A percentile compares a stretch with the other conserved stretches of the same genome.
Evolutionary conservation across 208 protist species (phyloP).

Genomic region (Trypanosoma avium): DNA sequence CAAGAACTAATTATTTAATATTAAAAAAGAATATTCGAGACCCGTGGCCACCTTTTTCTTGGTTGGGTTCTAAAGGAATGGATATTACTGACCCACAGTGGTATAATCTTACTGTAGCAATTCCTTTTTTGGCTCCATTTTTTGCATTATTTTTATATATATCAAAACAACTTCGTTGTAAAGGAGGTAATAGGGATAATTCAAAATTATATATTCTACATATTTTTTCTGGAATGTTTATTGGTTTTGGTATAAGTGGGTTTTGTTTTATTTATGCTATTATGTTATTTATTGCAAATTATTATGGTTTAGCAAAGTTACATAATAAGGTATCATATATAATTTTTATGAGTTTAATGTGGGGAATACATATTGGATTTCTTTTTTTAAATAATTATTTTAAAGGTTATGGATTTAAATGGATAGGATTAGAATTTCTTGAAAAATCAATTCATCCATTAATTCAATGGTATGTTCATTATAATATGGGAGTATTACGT

Average conservation of each 20-base stretch:
- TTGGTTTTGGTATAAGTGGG: conserved; percentile 40
- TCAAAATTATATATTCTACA: conserved; percentile 38
- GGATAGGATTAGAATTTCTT: conserved; percentile 27
- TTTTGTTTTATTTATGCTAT: conserved; percentile 44
- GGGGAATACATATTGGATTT: conserved; percentile 35
- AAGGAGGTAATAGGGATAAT: background rate
- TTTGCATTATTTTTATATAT: conserved; percentile 42
- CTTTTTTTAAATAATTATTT: conserved; percentile 35
- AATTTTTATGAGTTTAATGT: conserved; percentile 54
- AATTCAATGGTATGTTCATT: conserved; percentile 64
- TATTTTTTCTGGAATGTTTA: conserved; percentile 30
- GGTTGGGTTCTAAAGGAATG: conserved; percentile 54
- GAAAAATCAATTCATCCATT: background rate
- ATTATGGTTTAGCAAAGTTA: conserved; percentile 35
- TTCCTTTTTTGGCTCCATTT: conserved; percentile 40
- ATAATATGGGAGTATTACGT: conserved; percentile 78
- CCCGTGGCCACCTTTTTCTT: conserved; percentile 47
- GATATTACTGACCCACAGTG: conserved; percentile 68
- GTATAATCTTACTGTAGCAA: conserved; percentile 50
- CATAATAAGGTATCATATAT: conserved; percentile 40
- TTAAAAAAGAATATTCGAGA: conserved; percentile 32
- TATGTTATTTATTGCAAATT: conserved; percentile 55
- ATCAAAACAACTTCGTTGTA: conserved; percentile 18
- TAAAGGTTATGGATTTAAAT: conserved; percentile 31
- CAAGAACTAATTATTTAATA: conserved; percentile 28